Base-by-base conservation (phyloP, 176 grass and related monocot species). In the Avena eriantha region DNA sequence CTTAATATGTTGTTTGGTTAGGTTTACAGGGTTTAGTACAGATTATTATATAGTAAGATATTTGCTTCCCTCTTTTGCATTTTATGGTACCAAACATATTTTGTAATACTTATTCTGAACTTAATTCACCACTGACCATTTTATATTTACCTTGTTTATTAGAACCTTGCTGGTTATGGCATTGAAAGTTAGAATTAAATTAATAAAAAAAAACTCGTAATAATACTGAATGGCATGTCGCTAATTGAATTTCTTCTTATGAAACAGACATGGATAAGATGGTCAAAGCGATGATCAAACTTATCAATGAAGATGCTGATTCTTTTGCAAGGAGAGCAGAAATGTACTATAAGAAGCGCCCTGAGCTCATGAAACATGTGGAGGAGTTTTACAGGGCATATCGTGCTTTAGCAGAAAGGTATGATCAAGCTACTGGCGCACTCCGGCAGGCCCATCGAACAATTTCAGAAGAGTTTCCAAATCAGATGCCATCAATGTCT, bases 331-430 rank as follows among this genome's bases (percentile, higher is more conserved):
- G 87, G 48, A 90, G 84, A 85, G 93, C 93, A 1, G 93, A 95
- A 65, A 95, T 93, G 93, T 95, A 95, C 80, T 95, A 95, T 49
- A 95, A 95, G 71, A 90, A 95, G 75, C 88, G 93, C 26, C 93
- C 93, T 35, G 91, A 87, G 59, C 84, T 95, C 36, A 87, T 89
- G 91, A 95, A 95, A 84, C 67, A 91, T 10, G 93, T 95, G 66
- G 93, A 95, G 78, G 91, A 95, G 65, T 92, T 95, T 73, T 91
- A 91, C 73, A 77, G 89, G 80, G 93, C 86, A 80, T 95, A 91
- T 72, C 88, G 86, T 69, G 87, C 91, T 57, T 85, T 95, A 86
- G 93, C 93, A 39, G 91, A 93, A 84, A 83, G 84, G 75, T 93
- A 95, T 64, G 93, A 93, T 86, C 87, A 76, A 71, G 88, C 90